A percentile compares a stretch with the other conserved stretches of the same genome.
Conservation (phyloP, 2,329 filamentous ascomycete species). For the Neurospora sp. region DNA sequence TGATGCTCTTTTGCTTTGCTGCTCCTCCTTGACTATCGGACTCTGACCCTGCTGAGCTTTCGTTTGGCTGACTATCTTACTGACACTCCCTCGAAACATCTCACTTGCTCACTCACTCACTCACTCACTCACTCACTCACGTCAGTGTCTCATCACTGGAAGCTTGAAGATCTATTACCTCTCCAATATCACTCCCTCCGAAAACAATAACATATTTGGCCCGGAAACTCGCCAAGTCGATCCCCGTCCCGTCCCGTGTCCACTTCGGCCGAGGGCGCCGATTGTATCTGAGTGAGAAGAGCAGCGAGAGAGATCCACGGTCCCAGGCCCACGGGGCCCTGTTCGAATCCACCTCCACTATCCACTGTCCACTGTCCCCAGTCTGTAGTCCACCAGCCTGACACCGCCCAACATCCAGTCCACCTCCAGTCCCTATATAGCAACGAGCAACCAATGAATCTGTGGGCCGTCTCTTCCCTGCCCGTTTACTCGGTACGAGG, state of each 20-base stretch:
- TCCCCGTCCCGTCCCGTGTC: not conserved
- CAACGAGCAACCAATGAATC: constrained; percentile 17
- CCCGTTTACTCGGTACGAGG: constrained; percentile 17
- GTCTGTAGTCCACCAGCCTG: not conserved
- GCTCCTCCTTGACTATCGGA: not conserved
- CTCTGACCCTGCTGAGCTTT: not conserved
- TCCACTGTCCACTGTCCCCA: not conserved
- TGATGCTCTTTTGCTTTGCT: not conserved
- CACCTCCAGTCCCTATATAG: constrained; percentile 3
- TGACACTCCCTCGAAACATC: not conserved
- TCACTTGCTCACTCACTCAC: not conserved
- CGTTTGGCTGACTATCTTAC: not conserved
- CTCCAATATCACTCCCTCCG: not conserved
- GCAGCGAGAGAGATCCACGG: not conserved
- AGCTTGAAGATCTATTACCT: not conserved
- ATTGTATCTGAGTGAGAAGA: not conserved
- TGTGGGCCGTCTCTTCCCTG: constrained; percentile 18
- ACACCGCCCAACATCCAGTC: constrained; percentile 3
- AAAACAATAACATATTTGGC: constrained; percentile 30
- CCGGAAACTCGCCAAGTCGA: not conserved
- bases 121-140: not conserved
- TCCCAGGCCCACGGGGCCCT: not conserved
- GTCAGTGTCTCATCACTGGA: not conserved
- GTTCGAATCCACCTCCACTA: not conserved
- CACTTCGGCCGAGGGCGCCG: not conserved